Evolutionary conservation across 441 rosid species (phyloP).

Genomic region (Gossypium gossypioides): DNA sequence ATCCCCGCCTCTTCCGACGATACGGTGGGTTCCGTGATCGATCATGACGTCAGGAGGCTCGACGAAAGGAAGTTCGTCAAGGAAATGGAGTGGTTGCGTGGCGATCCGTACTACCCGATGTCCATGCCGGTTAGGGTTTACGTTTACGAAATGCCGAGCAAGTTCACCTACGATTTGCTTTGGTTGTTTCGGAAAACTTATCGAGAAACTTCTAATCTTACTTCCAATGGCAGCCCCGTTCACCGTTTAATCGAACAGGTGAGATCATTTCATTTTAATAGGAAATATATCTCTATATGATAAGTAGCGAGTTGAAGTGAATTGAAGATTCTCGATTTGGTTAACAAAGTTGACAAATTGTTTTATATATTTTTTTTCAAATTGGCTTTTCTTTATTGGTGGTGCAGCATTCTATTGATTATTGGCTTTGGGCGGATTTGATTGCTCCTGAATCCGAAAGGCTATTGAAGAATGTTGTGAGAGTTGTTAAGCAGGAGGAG

Average conservation of each 20-base stretch:
- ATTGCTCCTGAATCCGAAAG: conserved; percentile 69
- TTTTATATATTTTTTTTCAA: too few species aligned
- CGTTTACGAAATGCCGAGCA: conserved; percentile 82
- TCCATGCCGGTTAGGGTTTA: conserved; percentile 62
- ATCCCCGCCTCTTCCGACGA: conserved; percentile 28
- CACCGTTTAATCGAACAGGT: conserved; percentile 95
- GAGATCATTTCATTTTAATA: neutral
- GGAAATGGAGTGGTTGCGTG: conserved; percentile 37
- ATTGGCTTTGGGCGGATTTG: conserved; percentile 89
- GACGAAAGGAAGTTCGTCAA: conserved; percentile 33
- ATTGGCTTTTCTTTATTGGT: neutral
- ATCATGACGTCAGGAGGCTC: conserved; percentile 28
- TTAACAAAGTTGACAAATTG: too few species aligned
- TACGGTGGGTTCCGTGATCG: conserved; percentile 7
- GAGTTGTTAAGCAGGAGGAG: conserved; percentile 66
- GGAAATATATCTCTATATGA: too few species aligned
- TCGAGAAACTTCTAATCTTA: conserved; percentile 61
- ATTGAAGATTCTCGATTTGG: neutral
- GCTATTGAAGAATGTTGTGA: conserved; percentile 62
- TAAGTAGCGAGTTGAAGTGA: neutral
- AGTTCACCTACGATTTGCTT: conserved; percentile 83
- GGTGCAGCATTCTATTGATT: conserved; percentile 83
- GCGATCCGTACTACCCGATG: conserved; percentile 42
- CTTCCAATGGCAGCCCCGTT: conserved; percentile 94
- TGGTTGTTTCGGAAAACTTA: conserved; percentile 61